phyloP scores from a whole-genome alignment of 768 basidiomycete species.

The Naematelia aurantialba region DNA sequence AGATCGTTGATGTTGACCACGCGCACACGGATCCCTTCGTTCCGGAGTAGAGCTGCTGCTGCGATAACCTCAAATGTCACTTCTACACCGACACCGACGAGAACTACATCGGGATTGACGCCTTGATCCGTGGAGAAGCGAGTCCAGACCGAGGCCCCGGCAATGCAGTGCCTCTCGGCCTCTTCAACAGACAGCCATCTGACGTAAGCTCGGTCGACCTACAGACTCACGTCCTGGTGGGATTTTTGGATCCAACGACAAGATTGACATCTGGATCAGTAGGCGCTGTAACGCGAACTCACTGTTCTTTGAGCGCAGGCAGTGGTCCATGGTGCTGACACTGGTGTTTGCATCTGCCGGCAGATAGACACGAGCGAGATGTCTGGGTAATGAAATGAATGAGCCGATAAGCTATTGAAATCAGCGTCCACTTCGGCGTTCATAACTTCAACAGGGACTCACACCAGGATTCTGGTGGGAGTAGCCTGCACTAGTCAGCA shows the following conservation, averaged over 20 bases:
- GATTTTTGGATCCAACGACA: slow-evolving; percentile 82
- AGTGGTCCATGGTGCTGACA: slow-evolving; percentile 77
- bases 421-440: too few relatives aligned
- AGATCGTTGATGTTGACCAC: slow-evolving; percentile 88
- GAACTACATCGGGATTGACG: slow-evolving; percentile 57
- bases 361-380: slow-evolving; percentile 53
- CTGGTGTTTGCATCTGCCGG: slow-evolving; percentile 89
- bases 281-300: slow-evolving; percentile 8
- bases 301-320: slow-evolving; percentile 77
- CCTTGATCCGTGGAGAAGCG: slow-evolving; percentile 71
- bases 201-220: not conserved
- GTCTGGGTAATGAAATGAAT: slow-evolving; percentile 69
- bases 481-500: slow-evolving; percentile 52
- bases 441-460: slow-evolving; percentile 4
- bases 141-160: slow-evolving; percentile 82
- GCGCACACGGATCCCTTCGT: slow-evolving; percentile 65
- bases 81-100: slow-evolving; percentile 82
- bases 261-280: slow-evolving; percentile 40
- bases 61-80: slow-evolving; percentile 85
- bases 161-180: slow-evolving; percentile 65
- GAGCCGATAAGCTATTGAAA: slow-evolving; percentile 75
- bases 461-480: slow-evolving; percentile 63
- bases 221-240: slow-evolving; percentile 17
- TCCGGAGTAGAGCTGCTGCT: slow-evolving; percentile 73
- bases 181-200: slow-evolving; percentile 36